Percentiles rank a stretch among this genome's conserved stretches.
These are phyloP conservation scores for Teratosphaeria nubilosa DNA, from an alignment of 2,329 filamentous ascomycete genomes.

Conservation along the genomic window DNA sequence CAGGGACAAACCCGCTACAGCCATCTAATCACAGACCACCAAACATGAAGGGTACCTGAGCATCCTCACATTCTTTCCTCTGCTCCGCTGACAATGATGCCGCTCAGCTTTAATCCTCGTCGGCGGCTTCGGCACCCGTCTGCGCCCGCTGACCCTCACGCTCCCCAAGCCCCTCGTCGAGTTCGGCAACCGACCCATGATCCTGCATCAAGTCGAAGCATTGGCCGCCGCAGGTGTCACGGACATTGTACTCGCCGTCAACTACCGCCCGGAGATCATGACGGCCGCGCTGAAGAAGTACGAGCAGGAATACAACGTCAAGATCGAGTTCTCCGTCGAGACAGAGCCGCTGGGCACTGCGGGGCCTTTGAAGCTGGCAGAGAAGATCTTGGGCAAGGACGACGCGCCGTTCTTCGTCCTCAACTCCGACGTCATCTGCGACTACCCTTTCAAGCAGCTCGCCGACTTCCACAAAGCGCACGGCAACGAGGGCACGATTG, in stretches of 20 bases:
- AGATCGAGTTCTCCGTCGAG: slow-evolving; percentile 95
- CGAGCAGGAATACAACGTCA: slow-evolving; percentile 83
- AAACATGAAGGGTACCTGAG: slow-evolving; percentile 31
- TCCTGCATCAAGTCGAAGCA: slow-evolving; percentile 93
- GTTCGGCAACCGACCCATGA: slow-evolving; percentile 99
- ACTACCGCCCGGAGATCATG: slow-evolving; percentile 98
- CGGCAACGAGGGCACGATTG: slow-evolving; percentile 92
- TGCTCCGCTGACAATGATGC: slow-evolving; percentile 10
- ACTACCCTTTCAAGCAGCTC: slow-evolving; percentile 87
- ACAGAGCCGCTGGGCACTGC: slow-evolving; percentile 90
- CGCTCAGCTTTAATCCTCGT: slow-evolving; percentile 86
- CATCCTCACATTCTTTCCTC: background rate
- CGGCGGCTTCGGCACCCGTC: slow-evolving; percentile 95
- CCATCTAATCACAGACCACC: slow-evolving; percentile 16
- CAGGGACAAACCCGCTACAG: background rate
- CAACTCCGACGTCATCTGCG: slow-evolving; percentile 97
- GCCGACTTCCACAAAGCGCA: slow-evolving; percentile 86
- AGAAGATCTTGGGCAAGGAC: slow-evolving; percentile 85
- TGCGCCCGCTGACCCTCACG: slow-evolving; percentile 91
- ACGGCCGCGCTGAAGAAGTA: slow-evolving; percentile 90
- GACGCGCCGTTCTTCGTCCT: slow-evolving; percentile 94
- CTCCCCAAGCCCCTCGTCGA: slow-evolving; percentile 96
- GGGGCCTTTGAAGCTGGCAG: slow-evolving; percentile 88
- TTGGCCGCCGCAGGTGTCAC: slow-evolving; percentile 89
- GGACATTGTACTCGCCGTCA: slow-evolving; percentile 95